Evolutionary conservation across 768 basidiomycete genomes (phyloP), one percentile per base, ranked within the genome.

Genomic region (Termitomyces sp.): DNA sequence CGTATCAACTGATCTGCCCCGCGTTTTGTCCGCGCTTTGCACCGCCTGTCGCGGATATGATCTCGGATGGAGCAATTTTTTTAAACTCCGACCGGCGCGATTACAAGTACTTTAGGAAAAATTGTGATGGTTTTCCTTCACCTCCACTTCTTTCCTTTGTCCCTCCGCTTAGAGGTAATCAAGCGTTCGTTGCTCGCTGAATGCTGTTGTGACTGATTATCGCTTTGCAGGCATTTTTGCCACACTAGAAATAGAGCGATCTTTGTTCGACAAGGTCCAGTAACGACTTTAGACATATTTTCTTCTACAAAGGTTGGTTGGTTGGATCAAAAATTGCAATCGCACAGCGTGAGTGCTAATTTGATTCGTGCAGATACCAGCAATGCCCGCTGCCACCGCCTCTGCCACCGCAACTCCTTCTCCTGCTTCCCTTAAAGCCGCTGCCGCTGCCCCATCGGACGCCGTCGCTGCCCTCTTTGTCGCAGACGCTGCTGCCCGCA

Each of bases 321-420:
- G 45, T 3, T 7, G 7, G 45, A 47, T 32, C 34, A 22, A 21
- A 22, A 19, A 44, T 8, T 40, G 34, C 14, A n/a, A 34, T 44
- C 37, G 40, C 42, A 40, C 26, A 24, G 30, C 28, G 53, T 57
- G 1, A 19, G n/a, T 41, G 12, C 28, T 51, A 11, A 51, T 53
- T 61, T 58, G 53, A 55, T 32, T 47, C 49, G 40, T 41, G 8
- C 59, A 86, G 81, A 82, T 74, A 65, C 68, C 71, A 76, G 77
- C 84, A 73, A 93, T 93, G 90, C 88, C 90, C 61, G 84, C 89
- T 74, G 82, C 83, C 72, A 85, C 85, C 58, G 83, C 90, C 65
- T 72, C 83, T 64, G 69, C 82, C 68, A 62, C 74, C 73, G 72
- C 79, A 68, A 74, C 72, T 60, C 79, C 87, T 63, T 74, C 81